phyloP scores from a whole-genome alignment of 2,329 filamentous ascomycete genomes.

The Cordyceps tenuipes region DNA sequence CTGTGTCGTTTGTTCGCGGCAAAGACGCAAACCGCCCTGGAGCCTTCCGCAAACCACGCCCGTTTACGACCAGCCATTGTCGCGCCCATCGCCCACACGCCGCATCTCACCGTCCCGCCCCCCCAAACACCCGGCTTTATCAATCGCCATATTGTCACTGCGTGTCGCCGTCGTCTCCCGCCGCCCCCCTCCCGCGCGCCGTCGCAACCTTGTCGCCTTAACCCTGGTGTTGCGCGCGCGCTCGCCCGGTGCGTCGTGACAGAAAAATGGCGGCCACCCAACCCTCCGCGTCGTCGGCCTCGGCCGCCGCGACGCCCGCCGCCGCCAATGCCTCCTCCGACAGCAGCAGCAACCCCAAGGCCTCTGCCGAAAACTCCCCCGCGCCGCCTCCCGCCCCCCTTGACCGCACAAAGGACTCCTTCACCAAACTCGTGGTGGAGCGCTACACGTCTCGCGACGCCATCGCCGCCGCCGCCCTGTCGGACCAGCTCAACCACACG shows the following conservation, averaged over 20 bases:
- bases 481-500: conserved; percentile 42
- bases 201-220: conserved; percentile 11
- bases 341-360: conserved; percentile 21
- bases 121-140: background rate
- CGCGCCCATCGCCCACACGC: conserved; percentile 7
- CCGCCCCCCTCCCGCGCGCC: background rate
- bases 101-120: background rate
- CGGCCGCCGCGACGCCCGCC: conserved; percentile 24
- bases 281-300: conserved; percentile 28
- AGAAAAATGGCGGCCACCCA: conserved; percentile 34
- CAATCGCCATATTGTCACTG: background rate
- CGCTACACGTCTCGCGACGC: conserved; percentile 46
- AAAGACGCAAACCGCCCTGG: conserved; percentile 1
- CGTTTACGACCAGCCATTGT: conserved; percentile 4
- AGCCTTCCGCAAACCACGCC: conserved; percentile 8
- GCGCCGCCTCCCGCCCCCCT: conserved; percentile 23
- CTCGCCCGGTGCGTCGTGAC: conserved; percentile 19
- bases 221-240: conserved; percentile 14
- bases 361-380: conserved; percentile 8
- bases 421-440: conserved; percentile 45
- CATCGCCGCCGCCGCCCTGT: conserved; percentile 44
- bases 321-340: conserved; percentile 17
- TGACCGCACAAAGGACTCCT: conserved; percentile 48
- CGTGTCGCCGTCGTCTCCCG: background rate
- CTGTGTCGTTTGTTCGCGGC: conserved; percentile 11